Evolutionary conservation across 2,329 filamentous ascomycete species (phyloP), one percentile per base, ranked within the genome.

Genomic region (Daldinia sp.): DNA sequence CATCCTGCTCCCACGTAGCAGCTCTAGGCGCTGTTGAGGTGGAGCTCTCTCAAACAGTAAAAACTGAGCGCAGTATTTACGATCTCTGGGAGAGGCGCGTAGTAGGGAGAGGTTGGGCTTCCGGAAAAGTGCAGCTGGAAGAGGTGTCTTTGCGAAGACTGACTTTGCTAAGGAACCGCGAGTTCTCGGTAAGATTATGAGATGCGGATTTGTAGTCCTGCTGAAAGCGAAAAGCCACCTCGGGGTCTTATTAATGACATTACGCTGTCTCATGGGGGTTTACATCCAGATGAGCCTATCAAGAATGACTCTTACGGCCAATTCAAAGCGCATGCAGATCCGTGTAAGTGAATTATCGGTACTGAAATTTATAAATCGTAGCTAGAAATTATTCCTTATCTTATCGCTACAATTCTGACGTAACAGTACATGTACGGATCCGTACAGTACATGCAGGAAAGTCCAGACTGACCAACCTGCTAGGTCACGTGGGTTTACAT

Each of bases 1-100:
- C 94, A 97, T 97, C 70, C 72, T 78, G 63, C 4, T 9, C 9
- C n/a, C 5, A n/a, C 30, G n/a, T n/a, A 28, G 18, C 15, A 6
- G 35, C 23, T 4, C 7, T 15, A 53, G 3, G 15, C 28, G 37
- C 12, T 63, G 26, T 9, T 23, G 12, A 54, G 7, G 4, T n/a
- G 33, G 51, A 12, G 37, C 3, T 1, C 15, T 51, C 12, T 37
- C 4, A 23, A 67, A 15, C 13, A 72, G 51, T 37, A 73, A 35
- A 13, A 71, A 72, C n/a, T 54, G 63, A 3, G 62, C 65, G 54
- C 26, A n/a, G 6, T 33, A 63, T 12, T 10, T 0, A 13, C 46
- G 57, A 4, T 68, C 62, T 55, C 2, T 28, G 2, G 6, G 10
- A 28, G 58, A 23, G 6, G 60, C 63, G 33, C 62, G 62, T n/a